A percentile compares a stretch with the other conserved stretches of the same genome.
Evolutionary conservation across 352 stramenopile species (phyloP).

Genomic region (Globisporangium alternatum): DNA sequence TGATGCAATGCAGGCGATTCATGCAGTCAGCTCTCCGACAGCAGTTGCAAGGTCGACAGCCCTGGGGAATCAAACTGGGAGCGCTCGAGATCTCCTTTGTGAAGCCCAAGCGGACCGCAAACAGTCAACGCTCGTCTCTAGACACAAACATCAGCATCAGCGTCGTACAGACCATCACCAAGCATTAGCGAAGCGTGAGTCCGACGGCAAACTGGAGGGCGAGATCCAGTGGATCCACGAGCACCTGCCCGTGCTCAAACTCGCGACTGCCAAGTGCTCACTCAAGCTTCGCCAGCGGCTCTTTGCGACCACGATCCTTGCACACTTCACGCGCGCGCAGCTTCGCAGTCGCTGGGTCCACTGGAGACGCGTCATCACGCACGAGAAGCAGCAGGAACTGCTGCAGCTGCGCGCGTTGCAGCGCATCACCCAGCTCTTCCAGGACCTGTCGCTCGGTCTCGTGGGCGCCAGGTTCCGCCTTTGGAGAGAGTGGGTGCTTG

Average conservation of each 20-base stretch:
- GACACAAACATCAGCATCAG: constrained; percentile 5
- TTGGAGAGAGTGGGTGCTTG: constrained; percentile 21
- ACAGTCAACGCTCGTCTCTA: neutral
- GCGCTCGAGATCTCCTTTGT: constrained; percentile 1
- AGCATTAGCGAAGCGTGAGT: neutral
- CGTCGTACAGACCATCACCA: constrained; percentile 6
- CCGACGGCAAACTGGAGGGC: constrained; percentile 18
- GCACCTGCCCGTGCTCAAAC: constrained; percentile 52
- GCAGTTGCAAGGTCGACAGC: neutral
- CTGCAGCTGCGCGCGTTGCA: constrained; percentile 26
- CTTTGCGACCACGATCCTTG: constrained; percentile 31
- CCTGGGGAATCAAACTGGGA: constrained; percentile 3
- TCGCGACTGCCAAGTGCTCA: constrained; percentile 47
- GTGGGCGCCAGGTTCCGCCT: constrained; percentile 16
- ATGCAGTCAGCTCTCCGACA: neutral
- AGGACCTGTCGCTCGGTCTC: constrained; percentile 17
- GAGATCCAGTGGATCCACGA: constrained; percentile 66
- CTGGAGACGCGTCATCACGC: constrained; percentile 32
- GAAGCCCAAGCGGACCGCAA: neutral
- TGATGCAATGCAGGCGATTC: neutral
- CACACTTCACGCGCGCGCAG: constrained; percentile 23
- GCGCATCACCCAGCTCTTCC: constrained; percentile 27
- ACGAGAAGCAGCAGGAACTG: constrained; percentile 24
- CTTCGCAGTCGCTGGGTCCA: constrained; percentile 22
- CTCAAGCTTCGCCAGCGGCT: constrained; percentile 35